phyloP scores from a whole-genome alignment of 352 stramenopile species.

The Aphanomyces astaci region DNA sequence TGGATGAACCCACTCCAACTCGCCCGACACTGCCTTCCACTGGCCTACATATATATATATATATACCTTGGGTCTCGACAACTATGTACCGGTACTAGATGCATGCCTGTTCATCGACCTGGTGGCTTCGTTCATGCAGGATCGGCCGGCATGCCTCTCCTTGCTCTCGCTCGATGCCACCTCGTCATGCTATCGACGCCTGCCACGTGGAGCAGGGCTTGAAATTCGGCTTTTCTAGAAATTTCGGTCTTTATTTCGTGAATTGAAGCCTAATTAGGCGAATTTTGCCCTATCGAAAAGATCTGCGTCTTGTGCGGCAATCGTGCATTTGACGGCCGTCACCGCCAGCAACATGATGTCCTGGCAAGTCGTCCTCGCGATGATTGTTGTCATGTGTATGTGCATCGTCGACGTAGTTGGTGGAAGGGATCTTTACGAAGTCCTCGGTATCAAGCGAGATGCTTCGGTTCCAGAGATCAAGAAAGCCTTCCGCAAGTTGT shows the following conservation, averaged over 20 bases:
- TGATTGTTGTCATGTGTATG: background rate
- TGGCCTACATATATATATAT: too few relatives aligned
- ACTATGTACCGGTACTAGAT: too few relatives aligned
- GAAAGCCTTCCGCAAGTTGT: slow-evolving; percentile 81
- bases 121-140: background rate
- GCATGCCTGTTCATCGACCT: too few relatives aligned
- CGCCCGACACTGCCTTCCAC: too few relatives aligned
- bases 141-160: too few relatives aligned
- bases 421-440: slow-evolving; percentile 62
- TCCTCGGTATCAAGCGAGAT: slow-evolving; percentile 53
- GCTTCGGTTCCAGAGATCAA: slow-evolving; percentile 69
- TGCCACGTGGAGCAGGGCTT: background rate
- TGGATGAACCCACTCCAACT: too few relatives aligned
- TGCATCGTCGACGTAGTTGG: slow-evolving; percentile 21
- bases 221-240: background rate
- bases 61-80: too few relatives aligned
- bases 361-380: background rate
- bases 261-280: slow-evolving; percentile 11
- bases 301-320: slow-evolving; percentile 3
- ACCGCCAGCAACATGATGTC: background rate
- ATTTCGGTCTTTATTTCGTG: background rate
- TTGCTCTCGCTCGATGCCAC: too few relatives aligned
- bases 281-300: background rate
- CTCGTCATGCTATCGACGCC: background rate
- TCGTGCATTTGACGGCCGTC: slow-evolving; percentile 5